These are phyloP conservation scores for Xylariaceae sp. DNA, from an alignment of 2,329 filamentous ascomycete species.

Conservation along the genomic window DNA sequence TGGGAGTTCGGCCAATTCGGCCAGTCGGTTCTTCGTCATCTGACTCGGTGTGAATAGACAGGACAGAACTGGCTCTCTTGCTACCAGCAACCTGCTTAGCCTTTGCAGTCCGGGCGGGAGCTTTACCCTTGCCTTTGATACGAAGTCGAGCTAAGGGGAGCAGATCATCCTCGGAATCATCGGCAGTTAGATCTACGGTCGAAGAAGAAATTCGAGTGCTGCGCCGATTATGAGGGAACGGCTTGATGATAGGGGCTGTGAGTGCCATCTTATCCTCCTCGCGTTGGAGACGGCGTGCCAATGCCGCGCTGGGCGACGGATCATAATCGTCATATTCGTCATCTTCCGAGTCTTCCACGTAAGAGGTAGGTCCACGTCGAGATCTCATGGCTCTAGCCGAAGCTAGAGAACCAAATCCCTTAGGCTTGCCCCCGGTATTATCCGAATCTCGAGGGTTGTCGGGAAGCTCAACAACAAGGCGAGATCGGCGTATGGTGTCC, in stretches of 20 bases:
- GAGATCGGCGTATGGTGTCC: slow-evolving; percentile 19
- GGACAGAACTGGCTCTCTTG: not conserved
- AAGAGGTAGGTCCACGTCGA: slow-evolving; percentile 27
- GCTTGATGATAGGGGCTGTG: not conserved
- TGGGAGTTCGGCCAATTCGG: slow-evolving; percentile 17
- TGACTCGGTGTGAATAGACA: not conserved
- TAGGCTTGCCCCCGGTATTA: slow-evolving; percentile 39
- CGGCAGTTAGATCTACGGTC: not conserved
- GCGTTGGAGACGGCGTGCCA: slow-evolving; percentile 27
- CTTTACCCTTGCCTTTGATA: slow-evolving; percentile 11
- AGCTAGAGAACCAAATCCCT: slow-evolving; percentile 12
- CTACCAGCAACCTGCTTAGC: not conserved
- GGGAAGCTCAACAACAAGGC: slow-evolving; percentile 41
- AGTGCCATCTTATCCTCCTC: slow-evolving; percentile 31
- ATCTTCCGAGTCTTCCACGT: slow-evolving; percentile 38
- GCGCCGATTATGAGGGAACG: slow-evolving; percentile 1
- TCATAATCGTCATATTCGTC: slow-evolving; percentile 33
- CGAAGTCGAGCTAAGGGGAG: not conserved
- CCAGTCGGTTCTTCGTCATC: slow-evolving; percentile 18
- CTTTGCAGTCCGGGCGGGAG: slow-evolving; percentile 2
- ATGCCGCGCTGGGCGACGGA: slow-evolving; percentile 13
- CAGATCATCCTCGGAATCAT: slow-evolving; percentile 8
- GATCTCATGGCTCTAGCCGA: slow-evolving; percentile 21
- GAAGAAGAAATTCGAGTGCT: slow-evolving; percentile 9
- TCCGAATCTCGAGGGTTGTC: slow-evolving; percentile 46